Conservation (phyloP, 2,329 filamentous ascomycete genomes). For the Westerdykella aurantiaca region DNA sequence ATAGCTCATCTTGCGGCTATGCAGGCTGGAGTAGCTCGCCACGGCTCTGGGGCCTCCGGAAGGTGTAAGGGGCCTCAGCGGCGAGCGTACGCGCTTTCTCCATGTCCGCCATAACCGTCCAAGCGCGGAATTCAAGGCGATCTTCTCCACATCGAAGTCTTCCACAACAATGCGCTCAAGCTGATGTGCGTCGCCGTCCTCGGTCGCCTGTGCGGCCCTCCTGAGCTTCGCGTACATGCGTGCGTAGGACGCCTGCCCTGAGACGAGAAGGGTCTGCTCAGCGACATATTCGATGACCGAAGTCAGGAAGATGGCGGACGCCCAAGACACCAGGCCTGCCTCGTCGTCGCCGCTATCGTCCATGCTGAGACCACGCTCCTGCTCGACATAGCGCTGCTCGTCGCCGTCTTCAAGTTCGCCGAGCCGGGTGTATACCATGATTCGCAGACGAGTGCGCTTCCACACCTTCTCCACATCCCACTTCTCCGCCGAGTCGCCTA, state of each 20-base stretch:
- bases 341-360: conserved; percentile 39
- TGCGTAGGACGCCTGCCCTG: conserved; percentile 75
- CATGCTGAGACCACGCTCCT: conserved; percentile 60
- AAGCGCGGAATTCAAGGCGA: conserved; percentile 82
- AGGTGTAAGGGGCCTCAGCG: conserved; percentile 22
- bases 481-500: conserved; percentile 39
- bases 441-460: conserved; percentile 86
- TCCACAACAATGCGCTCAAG: conserved; percentile 73
- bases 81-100: conserved; percentile 71
- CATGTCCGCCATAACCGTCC: conserved; percentile 90
- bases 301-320: conserved; percentile 91
- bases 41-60: conserved; percentile 19
- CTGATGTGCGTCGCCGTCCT: conserved; percentile 50
- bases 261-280: conserved; percentile 82
- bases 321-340: conserved; percentile 63
- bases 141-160: conserved; percentile 85
- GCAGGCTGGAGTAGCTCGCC: conserved; percentile 27
- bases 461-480: conserved; percentile 93
- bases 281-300: conserved; percentile 92
- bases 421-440: conserved; percentile 96
- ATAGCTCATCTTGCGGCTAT: conserved; percentile 25
- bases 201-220: conserved; percentile 23
- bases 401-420: conserved; percentile 98
- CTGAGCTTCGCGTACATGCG: conserved; percentile 45
- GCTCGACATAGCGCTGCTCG: conserved; percentile 80